phyloP scores from a whole-genome alignment of 176 grass and related monocot species.

The Thinopyrum elongatum region DNA sequence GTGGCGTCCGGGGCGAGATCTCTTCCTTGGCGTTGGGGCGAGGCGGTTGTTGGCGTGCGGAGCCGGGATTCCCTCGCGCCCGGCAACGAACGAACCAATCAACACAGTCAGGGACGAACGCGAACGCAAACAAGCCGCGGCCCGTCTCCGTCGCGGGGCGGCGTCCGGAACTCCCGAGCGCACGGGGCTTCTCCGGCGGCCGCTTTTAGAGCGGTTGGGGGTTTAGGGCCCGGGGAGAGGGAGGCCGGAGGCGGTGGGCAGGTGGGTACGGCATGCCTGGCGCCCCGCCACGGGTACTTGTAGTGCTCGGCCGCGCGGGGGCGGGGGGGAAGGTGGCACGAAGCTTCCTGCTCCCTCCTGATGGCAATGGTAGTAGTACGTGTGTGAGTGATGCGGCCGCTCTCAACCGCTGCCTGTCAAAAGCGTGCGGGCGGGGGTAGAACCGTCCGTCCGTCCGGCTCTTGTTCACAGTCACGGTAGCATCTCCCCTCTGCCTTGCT shows the following conservation, averaged over 20 bases:
- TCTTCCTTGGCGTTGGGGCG: not conserved
- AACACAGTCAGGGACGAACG: not conserved
- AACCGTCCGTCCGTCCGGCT: not conserved
- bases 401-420: slow-evolving; percentile 28
- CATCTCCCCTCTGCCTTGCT: not conserved
- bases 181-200: not conserved
- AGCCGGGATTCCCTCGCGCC: not conserved
- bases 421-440: not conserved
- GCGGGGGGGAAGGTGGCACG: slow-evolving; percentile 26
- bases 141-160: no score
- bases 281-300: not conserved
- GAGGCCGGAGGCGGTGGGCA: not conserved
- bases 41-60: slow-evolving; percentile 7
- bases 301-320: not conserved
- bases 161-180: not conserved
- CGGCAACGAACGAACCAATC: not conserved
- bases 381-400: not conserved
- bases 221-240: not conserved
- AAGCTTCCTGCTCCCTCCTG: slow-evolving; percentile 32
- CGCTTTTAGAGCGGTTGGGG: not conserved
- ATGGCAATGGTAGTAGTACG: no score
- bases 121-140: no score
- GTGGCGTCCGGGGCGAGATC: not conserved
- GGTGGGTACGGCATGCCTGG: slow-evolving; percentile 34
- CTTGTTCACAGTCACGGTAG: not conserved